Evolutionary conservation across 2,329 filamentous ascomycete species (phyloP), one percentile per base, ranked within the genome.

Genomic region (Pseudogymnoascus sp.): DNA sequence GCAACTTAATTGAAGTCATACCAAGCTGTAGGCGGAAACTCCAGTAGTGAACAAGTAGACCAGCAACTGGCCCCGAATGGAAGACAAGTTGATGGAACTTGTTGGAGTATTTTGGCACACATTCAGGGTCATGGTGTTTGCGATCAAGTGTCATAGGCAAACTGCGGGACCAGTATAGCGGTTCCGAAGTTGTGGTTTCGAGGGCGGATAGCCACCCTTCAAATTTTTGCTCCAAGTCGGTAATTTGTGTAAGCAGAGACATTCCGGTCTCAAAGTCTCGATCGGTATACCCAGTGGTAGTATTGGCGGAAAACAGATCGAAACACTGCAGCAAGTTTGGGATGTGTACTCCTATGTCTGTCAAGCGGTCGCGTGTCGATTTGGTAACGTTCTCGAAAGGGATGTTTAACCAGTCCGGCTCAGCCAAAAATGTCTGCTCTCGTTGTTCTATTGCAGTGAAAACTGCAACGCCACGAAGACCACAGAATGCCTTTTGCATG

Each of bases 61-160:
- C 43, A 28, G 43, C 43, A 49, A 49, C 43, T 49, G 43, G 43
- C 9, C 43, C 43, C 3, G 23, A 49, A n/a, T 28, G 43, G 23
- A 49, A 49, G 23, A 49, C 14, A 49, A 49, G 43, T n/a, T 49
- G 43, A 28, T 49, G 43, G 12, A 49, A 49, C 43, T 49, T 49
- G 43, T 49, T 28, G 5, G 43, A 49, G 43, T 49, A 49, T 6
- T 49, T 49, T 28, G 43, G 43, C 2, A 49, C 43, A 16, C 43
- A 49, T 49, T 49, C 43, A 1, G 43, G 3, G 23, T 49, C 43
- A 49, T 49, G 3, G n/a, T 49, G 18, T 12, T 23, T 49, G 23
- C 14, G 43, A 9, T 49, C 12, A 28, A 9, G 5, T 49, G 43
- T 28, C 21, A 14, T 28, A 4, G 43, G 43, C 43, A 49, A 49